A percentile compares a stretch with the other conserved stretches of the same genome.
Evolutionary conservation across 192 early-diverging fungal species (phyloP).

Genomic region (Chytriomyces confervae): DNA sequence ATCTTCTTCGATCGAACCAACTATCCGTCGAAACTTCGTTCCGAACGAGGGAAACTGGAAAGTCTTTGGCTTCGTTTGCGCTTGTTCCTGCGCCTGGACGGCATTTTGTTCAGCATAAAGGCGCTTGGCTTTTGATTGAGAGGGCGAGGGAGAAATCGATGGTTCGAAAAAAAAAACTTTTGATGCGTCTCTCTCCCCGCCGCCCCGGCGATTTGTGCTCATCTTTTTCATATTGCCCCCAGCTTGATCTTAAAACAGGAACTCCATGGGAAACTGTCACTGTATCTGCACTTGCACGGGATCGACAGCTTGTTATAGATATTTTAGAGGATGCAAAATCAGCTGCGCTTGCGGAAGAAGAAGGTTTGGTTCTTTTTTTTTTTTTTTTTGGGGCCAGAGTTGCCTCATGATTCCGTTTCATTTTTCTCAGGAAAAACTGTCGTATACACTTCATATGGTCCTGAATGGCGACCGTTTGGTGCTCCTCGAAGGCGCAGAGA

Average conservation of each 20-base stretch:
- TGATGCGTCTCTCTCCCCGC: conserved; percentile 43
- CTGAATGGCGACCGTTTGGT: conserved; percentile 97
- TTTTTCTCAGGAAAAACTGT: conserved; percentile 78
- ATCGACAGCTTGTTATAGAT: conserved; percentile 74
- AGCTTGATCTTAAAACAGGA: conserved; percentile 86
- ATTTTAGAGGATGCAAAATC: conserved; percentile 83
- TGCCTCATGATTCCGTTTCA: neutral
- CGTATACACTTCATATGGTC: conserved; percentile 91
- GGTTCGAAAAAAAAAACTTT: neutral
- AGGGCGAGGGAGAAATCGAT: conserved; percentile 15
- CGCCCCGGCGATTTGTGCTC: conserved; percentile 80
- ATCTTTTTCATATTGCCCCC: neutral
- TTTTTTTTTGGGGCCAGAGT: neutral
- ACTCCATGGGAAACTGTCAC: conserved; percentile 95
- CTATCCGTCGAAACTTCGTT: conserved; percentile 87
- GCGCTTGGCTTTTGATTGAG: conserved; percentile 77
- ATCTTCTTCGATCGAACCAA: conserved; percentile 54
- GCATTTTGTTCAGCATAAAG: conserved; percentile 81
- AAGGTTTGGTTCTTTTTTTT: conserved; percentile 45
- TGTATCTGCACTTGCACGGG: conserved; percentile 84
- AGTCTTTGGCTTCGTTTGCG: conserved; percentile 78
- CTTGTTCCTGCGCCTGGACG: conserved; percentile 92
- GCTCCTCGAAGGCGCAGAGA: conserved; percentile 82
- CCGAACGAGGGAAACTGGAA: conserved; percentile 86
- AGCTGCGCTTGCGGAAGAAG: conserved; percentile 83